These are phyloP conservation scores for Aspergillus arachidicola DNA, from an alignment of 2,329 filamentous ascomycete species.

Conservation along the genomic window DNA sequence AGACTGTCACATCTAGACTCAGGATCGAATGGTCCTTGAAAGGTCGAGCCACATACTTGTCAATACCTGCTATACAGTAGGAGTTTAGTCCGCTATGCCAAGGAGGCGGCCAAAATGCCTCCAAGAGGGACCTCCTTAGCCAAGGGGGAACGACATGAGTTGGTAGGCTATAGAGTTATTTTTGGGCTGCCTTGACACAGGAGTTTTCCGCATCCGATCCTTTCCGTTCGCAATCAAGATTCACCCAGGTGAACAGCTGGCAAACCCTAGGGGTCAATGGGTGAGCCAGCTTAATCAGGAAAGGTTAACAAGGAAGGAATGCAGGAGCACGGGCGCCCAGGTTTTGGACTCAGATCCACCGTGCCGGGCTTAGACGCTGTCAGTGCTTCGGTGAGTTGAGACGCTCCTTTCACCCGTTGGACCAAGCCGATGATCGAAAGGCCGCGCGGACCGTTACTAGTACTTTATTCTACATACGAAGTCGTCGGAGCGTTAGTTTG, in stretches of 20 bases:
- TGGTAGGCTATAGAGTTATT: neutral
- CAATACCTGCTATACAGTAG: neutral
- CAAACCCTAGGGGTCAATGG: neutral
- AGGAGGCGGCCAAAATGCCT: neutral
- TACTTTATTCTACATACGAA: neutral
- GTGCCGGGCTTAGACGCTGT: neutral
- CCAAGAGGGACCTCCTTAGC: neutral
- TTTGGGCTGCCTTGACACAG: neutral
- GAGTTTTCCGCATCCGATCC: neutral
- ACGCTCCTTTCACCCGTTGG: neutral
- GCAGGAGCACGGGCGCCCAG: slow-evolving; percentile 6
- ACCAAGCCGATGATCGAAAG: neutral
- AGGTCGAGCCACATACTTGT: neutral
- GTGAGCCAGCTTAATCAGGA: neutral
- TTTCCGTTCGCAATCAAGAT: neutral
- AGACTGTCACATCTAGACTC: neutral
- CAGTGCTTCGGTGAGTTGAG: neutral
- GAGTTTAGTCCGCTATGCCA: neutral
- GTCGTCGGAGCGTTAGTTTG: neutral
- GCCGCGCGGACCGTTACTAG: neutral
- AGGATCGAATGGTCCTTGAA: neutral
- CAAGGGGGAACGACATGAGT: neutral
- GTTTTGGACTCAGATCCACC: neutral
- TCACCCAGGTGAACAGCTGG: neutral
- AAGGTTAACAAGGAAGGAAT: neutral